These are phyloP conservation scores for Penicillium sp. DNA, from an alignment of 2,329 filamentous ascomycete genomes.

Conservation along the genomic window DNA sequence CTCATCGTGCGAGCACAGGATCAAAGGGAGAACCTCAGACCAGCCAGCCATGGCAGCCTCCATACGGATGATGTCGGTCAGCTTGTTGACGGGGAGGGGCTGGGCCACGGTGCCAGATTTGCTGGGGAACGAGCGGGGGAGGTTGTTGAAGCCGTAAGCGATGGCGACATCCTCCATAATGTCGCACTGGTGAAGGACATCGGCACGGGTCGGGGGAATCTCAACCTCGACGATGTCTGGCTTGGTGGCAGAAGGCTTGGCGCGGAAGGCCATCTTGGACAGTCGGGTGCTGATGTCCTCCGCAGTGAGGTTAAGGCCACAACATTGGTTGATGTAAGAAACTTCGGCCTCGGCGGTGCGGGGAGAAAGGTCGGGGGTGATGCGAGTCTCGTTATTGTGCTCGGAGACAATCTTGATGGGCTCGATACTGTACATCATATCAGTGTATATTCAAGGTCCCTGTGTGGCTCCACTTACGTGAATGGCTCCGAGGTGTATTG, in stretches of 20 bases:
- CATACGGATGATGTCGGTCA: conserved; percentile 82
- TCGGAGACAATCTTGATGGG: conserved; percentile 88
- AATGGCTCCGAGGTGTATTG: conserved; percentile 84
- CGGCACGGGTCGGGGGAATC: conserved; percentile 85
- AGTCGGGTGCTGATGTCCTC: conserved; percentile 76
- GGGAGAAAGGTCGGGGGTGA: conserved; percentile 78
- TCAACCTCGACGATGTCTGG: conserved; percentile 74
- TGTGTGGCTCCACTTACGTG: conserved; percentile 53
- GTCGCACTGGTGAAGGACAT: conserved; percentile 94
- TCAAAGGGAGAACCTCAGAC: conserved; percentile 94
- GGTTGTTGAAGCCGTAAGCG: conserved; percentile 95
- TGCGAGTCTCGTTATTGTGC: conserved; percentile 80
- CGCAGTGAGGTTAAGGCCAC: conserved; percentile 74
- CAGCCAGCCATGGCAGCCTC: conserved; percentile 94
- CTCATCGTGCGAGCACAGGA: conserved; percentile 96
- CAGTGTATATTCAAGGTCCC: conserved; percentile 2
- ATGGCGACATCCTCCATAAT: conserved; percentile 99
- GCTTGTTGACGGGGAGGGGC: conserved; percentile 89
- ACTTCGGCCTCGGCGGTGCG: conserved; percentile 79
- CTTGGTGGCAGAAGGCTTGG: conserved; percentile 69
- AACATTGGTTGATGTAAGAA: conserved; percentile 91
- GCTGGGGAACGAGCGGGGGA: conserved; percentile 82
- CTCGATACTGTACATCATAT: conserved; percentile 60
- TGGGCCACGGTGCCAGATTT: conserved; percentile 84
- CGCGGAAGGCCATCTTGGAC: conserved; percentile 84